These are phyloP conservation scores for Hypoxylon fuscum DNA, from an alignment of 495 filamentous ascomycete species.

Conservation along the genomic window DNA sequence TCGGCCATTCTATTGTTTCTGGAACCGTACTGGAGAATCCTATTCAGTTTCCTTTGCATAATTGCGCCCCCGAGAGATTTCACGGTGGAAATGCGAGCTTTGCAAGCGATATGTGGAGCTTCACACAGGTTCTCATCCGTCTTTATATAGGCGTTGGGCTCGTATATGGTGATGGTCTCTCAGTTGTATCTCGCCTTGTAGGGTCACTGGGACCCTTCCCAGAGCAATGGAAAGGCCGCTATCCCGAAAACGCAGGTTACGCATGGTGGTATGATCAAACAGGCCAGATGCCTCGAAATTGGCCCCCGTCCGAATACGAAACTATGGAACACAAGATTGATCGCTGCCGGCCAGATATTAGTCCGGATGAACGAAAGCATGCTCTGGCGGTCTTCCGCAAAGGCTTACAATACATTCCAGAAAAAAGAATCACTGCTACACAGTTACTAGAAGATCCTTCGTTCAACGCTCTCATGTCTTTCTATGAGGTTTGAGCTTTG, in stretches of 20 bases:
- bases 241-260: background rate
- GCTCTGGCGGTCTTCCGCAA: constrained; percentile 37
- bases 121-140: constrained; percentile 43
- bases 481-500: background rate
- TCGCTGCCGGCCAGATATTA: constrained; percentile 32
- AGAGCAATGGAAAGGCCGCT: constrained; percentile 31
- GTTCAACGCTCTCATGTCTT: constrained; percentile 39
- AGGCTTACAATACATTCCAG: constrained; percentile 37
- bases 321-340: constrained; percentile 33
- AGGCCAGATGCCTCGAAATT: background rate
- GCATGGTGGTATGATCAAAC: constrained; percentile 43
- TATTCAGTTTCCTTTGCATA: constrained; percentile 32
- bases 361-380: constrained; percentile 36
- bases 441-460: constrained; percentile 40
- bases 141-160: constrained; percentile 37
- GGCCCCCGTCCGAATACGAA: background rate
- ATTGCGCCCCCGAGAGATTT: constrained; percentile 45
- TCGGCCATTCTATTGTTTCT: constrained; percentile 30
- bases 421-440: constrained; percentile 39
- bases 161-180: constrained; percentile 9
- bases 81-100: constrained; percentile 41
- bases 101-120: constrained; percentile 52
- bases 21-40: constrained; percentile 22
- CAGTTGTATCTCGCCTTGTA: constrained; percentile 15
- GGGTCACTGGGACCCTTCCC: constrained; percentile 31